Evolutionary conservation across 2,329 filamentous ascomycete species (phyloP), one percentile per base, ranked within the genome.

Genomic region (Akanthomyces muscarius): DNA sequence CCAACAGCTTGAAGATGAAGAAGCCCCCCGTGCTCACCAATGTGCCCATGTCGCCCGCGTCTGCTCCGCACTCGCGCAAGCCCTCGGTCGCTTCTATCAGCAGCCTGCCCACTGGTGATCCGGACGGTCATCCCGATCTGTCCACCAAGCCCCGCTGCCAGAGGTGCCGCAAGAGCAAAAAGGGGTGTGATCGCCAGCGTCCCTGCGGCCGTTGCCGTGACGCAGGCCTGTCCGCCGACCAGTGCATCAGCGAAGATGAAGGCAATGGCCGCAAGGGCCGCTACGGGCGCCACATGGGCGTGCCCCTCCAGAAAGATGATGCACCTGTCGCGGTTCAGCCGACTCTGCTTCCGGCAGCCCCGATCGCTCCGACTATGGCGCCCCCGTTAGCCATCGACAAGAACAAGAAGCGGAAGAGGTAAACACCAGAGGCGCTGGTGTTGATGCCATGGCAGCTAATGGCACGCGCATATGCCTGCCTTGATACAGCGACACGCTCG

Each of bases 131-230:
- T 55, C 95, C 93, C 3, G 94, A 99, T 70, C 80, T 98, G 23
- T 97, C 94, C 0, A 93, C 90, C 68, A 97, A 98, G 78, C 95
- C 95, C 63, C 92, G 95, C 66, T 99, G 95, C 81, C 95, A 99
- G 76, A 90, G 95, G 64, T 99, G 95, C 82, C 90, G 95, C 71
- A 99, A 99, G 86, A 98, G 94, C 80, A 99, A 99, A 83, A 99
- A 99, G 79, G 95, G 95, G 14, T 99, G 95, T 74, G 95, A 99
- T 79, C 89, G 95, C 64, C 95, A 98, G 77, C 89, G 95, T 45
- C 95, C 95, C 33, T 99, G 95, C 72, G 91, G 92, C 62, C 87
- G 95, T 66, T 99, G 95, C 86, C 92, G 92, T 75, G 95, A 99
- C 77, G 95, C 95, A 50, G 95, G 95, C 23, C 91, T 99, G 70